Conservation (phyloP, 805 yeast genomes). For the Starmerella scarabaei region DNA sequence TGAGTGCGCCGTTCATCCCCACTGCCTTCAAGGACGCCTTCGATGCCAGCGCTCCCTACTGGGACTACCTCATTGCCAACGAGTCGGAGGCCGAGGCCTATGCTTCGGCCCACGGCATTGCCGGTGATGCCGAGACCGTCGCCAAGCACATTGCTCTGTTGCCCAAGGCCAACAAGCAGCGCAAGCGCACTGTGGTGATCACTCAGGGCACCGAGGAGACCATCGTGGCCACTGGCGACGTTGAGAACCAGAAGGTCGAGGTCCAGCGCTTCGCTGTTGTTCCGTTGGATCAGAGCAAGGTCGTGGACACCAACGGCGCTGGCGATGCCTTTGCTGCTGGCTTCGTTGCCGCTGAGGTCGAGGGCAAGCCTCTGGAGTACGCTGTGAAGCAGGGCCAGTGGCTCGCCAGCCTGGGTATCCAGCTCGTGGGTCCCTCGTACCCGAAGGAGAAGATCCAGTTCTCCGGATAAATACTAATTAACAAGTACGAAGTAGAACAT, state of each 20-base stretch:
- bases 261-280: constrained; percentile 53
- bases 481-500: no score
- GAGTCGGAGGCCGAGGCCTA: constrained; percentile 94
- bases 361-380: constrained; percentile 36
- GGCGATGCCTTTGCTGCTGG: constrained; percentile 99
- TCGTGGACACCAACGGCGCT: constrained; percentile 95
- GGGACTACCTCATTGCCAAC: constrained; percentile 85
- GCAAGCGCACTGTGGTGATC: constrained; percentile 77
- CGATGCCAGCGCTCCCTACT: constrained; percentile 67
- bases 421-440: constrained; percentile 88
- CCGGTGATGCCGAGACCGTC: constrained; percentile 53
- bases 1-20: constrained; percentile 94
- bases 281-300: constrained; percentile 49
- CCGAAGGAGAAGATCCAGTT: constrained; percentile 33
- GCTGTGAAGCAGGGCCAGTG: constrained; percentile 43
- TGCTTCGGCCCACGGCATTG: constrained; percentile 70
- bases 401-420: constrained; percentile 86
- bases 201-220: constrained; percentile 95
- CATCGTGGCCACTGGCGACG: constrained; percentile 51
- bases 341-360: constrained; percentile 75
- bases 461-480: no score
- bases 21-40: constrained; percentile 89
- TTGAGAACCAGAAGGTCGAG: constrained; percentile 31
- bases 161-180: constrained; percentile 56
- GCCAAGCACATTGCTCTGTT: constrained; percentile 71